Conservation (phyloP, 306 rosid species). For the Purshia tridentata region DNA sequence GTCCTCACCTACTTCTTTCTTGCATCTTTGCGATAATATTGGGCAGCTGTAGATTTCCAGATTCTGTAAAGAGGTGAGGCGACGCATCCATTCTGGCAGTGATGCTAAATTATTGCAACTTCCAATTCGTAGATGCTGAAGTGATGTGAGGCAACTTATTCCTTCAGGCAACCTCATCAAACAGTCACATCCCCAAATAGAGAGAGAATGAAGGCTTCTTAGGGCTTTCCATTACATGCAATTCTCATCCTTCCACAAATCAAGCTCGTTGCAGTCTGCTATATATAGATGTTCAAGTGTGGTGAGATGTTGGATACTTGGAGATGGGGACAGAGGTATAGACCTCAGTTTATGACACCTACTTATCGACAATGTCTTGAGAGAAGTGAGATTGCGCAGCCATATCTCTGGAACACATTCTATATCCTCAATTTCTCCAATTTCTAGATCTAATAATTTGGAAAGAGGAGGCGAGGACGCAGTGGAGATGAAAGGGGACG, state of each 20-base stretch:
- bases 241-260: too few species aligned
- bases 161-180: constrained; percentile 8
- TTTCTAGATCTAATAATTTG: constrained; percentile 12
- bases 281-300: neutral
- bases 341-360: neutral
- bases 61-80: neutral
- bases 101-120: neutral
- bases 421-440: neutral
- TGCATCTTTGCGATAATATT: neutral
- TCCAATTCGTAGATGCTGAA: neutral
- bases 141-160: constrained; percentile 1
- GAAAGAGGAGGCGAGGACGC: constrained; percentile 1
- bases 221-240: too few species aligned
- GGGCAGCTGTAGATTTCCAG: neutral
- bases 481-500: too few species aligned
- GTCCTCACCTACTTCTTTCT: constrained; percentile 16
- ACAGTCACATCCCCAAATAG: constrained; percentile 1
- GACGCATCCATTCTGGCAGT: neutral
- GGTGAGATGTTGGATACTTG: constrained; percentile 1
- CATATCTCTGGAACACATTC: neutral
- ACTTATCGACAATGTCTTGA: constrained; percentile 5
- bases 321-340: neutral
- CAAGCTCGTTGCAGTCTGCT: too few species aligned
- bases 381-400: constrained; percentile 16
- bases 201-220: neutral